phyloP scores from a whole-genome alignment of 306 rosid species.

The Pyrus communis region DNA sequence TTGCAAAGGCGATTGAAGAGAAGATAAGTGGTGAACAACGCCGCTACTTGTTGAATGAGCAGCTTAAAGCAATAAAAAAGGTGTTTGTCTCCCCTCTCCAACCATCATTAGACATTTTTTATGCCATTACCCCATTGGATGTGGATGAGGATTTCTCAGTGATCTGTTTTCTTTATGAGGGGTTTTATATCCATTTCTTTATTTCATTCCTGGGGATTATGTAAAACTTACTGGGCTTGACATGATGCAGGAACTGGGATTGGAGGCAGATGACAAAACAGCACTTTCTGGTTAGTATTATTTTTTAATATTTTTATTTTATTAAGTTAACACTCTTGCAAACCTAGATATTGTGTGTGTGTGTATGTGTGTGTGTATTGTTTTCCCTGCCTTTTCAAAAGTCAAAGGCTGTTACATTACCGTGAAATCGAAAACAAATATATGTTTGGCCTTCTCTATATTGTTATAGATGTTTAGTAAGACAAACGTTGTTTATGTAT shows the following conservation, averaged over 20 bases:
- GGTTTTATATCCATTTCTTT: background rate
- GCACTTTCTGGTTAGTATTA: constrained; percentile 80
- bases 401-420: background rate
- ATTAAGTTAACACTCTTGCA: background rate
- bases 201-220: constrained; percentile 7
- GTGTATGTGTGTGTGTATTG: background rate
- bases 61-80: constrained; percentile 98
- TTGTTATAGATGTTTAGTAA: background rate
- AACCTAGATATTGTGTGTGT: background rate
- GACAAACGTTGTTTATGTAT: background rate
- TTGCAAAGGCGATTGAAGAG: constrained; percentile 98
- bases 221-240: constrained; percentile 6
- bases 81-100: constrained; percentile 22
- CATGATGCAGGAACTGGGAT: constrained; percentile 75
- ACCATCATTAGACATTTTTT: background rate
- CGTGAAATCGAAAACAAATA: background rate
- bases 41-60: constrained; percentile 89
- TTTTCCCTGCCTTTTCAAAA: background rate
- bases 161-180: background rate
- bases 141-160: background rate
- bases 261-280: constrained; percentile 98
- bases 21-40: constrained; percentile 98
- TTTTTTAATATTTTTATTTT: background rate
- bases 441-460: background rate
- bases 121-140: background rate